Evolutionary conservation across 208 protist species (phyloP), one percentile per base, ranked within the genome.

Genomic region (Blechomonas ayalai): DNA sequence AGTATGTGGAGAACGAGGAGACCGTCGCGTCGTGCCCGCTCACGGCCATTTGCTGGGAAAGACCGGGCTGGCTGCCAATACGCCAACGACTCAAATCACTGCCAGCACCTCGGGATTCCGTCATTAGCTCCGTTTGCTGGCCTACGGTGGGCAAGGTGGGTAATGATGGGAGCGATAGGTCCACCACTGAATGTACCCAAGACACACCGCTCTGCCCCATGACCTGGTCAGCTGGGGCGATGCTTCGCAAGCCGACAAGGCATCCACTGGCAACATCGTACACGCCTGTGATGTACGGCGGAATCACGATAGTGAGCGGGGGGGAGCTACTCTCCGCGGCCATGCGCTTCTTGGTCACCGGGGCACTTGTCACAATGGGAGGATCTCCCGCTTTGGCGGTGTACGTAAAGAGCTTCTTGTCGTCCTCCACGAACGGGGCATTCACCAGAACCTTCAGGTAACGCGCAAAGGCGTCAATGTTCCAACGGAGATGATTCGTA

Each of bases 401-500:
- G 19, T 46, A 35, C 4, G 2, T 24, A 2, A 22, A 13, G 40
- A 29, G 15, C 25, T 12, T 33, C 38, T 49, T 32, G 13, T 76
- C 55, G 10, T 59, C 31, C n/a, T 68, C 51, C n/a, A 39, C 49
- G 50, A 87, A 84, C 0, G 85, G 65, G 29, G 77, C 55, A 62
- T 94, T 82, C 4, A 90, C 54, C 23, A 94, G 52, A 18, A 94
- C 77, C 43, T 94, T 94, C 6, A 90, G 54, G 45, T 94, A 94
- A 9, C 85, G 85, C 20, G 73, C 82, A 54, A 94, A 83, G 18
- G 85, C 85, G 42, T 94, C 76, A 28, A 89, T 37, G 59, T 94
- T 94, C 73, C 78, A 90, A 13, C 78, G 77, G 42, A 94, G 73
- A 51, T 94, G 85, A 39, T 81, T 47, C 23, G 81, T 53, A 7